Conservation (phyloP, 23 red algal genomes). For the Agarophyton chilense region DNA sequence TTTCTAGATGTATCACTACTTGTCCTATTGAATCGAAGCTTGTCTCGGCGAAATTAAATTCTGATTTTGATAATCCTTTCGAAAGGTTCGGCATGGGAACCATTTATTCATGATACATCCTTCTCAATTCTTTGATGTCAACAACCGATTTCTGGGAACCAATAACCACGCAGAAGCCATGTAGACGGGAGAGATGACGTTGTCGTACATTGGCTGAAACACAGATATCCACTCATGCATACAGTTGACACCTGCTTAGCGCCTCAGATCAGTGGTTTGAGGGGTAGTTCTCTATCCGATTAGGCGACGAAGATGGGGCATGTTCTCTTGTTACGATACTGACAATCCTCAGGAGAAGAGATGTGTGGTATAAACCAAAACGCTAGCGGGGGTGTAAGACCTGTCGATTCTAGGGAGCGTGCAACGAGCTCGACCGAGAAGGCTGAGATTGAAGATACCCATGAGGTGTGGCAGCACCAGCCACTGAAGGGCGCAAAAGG, state of each 20-base stretch:
- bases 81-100: neutral
- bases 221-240: neutral
- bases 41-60: slow-evolving; percentile 2
- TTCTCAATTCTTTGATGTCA: neutral
- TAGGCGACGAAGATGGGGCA: slow-evolving; percentile 12
- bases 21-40: neutral
- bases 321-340: neutral
- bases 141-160: neutral
- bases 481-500: too few relatives aligned
- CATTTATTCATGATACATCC: neutral
- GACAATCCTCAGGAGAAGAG: slow-evolving; percentile 1
- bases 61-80: neutral
- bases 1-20: neutral
- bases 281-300: neutral
- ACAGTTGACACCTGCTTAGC: neutral
- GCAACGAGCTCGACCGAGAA: too few relatives aligned
- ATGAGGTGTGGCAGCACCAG: too few relatives aligned
- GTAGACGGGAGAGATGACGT: neutral
- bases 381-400: too few relatives aligned
- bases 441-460: too few relatives aligned
- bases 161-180: slow-evolving; percentile 9
- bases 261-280: neutral
- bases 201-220: too few relatives aligned
- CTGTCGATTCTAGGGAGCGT: too few relatives aligned
- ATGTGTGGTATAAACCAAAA: too few relatives aligned